These are phyloP conservation scores for Schizosaccharomyces japonicus DNA, from an alignment of 805 yeast species.

Conservation along the genomic window DNA sequence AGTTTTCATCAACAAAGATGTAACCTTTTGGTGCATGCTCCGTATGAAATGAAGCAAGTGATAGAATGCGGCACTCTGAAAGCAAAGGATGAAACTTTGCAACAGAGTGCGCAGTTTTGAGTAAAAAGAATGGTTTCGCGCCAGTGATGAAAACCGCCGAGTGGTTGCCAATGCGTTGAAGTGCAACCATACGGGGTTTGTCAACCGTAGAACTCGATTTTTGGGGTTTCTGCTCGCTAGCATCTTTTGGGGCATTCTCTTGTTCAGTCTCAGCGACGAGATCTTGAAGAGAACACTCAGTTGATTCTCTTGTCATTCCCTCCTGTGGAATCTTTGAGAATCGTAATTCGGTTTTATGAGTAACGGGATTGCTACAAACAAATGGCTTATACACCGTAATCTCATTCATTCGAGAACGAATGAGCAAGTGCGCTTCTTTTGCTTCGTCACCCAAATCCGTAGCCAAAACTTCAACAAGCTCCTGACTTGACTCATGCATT, in stretches of 20 bases:
- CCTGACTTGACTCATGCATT: neutral
- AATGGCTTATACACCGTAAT: slow-evolving; percentile 1
- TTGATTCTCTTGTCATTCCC: neutral
- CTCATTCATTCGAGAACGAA: slow-evolving; percentile 1
- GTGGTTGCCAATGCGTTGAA: slow-evolving; percentile 33
- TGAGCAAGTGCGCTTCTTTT: slow-evolving; percentile 1
- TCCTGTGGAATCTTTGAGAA: slow-evolving; percentile 4
- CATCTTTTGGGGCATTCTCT: neutral
- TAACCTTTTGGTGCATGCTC: slow-evolving; percentile 28
- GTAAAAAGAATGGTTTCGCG: slow-evolving; percentile 35
- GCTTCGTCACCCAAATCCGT: slow-evolving; percentile 4
- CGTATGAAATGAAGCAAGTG: neutral
- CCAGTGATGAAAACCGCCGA: slow-evolving; percentile 52
- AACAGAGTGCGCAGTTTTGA: slow-evolving; percentile 37
- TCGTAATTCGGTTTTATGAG: neutral
- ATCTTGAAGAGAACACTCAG: no score
- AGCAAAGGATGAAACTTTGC: slow-evolving; percentile 49
- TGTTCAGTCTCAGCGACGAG: neutral
- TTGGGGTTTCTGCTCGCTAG: neutral
- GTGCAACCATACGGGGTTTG: slow-evolving; percentile 22
- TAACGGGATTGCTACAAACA: neutral
- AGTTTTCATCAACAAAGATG: slow-evolving; percentile 33
- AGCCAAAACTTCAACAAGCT: slow-evolving; percentile 2
- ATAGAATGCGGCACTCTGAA: slow-evolving; percentile 12
- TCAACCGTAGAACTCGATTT: neutral